Percentiles rank a stretch among this genome's conserved stretches.
Conservation (phyloP, 768 basidiomycete species). For the Lentinula lateritia region DNA sequence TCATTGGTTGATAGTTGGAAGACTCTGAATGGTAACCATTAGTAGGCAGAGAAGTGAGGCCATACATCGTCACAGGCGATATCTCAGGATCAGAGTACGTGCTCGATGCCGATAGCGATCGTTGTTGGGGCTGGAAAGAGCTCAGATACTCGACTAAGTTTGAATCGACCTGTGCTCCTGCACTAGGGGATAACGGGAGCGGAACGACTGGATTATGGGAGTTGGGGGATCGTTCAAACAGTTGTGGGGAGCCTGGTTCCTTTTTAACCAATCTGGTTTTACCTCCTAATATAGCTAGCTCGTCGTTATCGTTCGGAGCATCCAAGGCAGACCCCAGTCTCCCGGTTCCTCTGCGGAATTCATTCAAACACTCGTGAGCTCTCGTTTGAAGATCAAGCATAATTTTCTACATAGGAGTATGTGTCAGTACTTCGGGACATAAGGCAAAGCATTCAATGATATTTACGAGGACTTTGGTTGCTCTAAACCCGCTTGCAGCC, state of each 20-base stretch:
- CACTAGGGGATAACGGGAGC: conserved; percentile 50
- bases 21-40: conserved; percentile 30
- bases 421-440: neutral
- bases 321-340: conserved; percentile 33
- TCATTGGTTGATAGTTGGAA: conserved; percentile 23
- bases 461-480: conserved; percentile 55
- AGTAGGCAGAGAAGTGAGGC: conserved; percentile 8
- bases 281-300: conserved; percentile 58
- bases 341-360: conserved; percentile 52
- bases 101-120: conserved; percentile 6
- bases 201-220: conserved; percentile 71
- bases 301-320: conserved; percentile 52
- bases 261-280: conserved; percentile 63
- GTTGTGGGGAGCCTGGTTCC: conserved; percentile 48
- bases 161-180: conserved; percentile 49
- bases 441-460: neutral
- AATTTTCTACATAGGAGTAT: conserved; percentile 40
- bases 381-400: conserved; percentile 62
- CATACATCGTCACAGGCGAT: conserved; percentile 40
- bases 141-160: conserved; percentile 65
- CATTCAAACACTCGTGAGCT: conserved; percentile 59
- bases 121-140: conserved; percentile 40
- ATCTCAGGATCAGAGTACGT: conserved; percentile 22
- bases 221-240: conserved; percentile 63
- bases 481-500: conserved; percentile 59